phyloP scores from a whole-genome alignment of 805 yeast genomes.

The Metschnikowia reukaufii region DNA sequence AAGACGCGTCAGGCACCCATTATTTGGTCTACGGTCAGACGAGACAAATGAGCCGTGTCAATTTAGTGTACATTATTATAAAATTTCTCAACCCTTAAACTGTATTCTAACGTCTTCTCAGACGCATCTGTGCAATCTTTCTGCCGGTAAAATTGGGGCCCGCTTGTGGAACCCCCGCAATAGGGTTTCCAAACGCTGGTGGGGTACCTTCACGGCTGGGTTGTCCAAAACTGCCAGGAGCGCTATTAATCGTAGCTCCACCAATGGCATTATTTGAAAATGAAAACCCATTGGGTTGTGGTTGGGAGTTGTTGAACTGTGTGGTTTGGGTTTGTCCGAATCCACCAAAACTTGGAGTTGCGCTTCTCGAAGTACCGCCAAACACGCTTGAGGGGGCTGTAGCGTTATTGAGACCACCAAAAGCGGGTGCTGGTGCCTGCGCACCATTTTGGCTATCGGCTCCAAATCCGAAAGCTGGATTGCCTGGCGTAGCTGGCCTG shows the following conservation, averaged over 20 bases:
- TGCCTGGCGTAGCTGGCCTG: slow-evolving; percentile 15
- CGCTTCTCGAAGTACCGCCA: slow-evolving; percentile 12
- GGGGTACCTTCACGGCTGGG: slow-evolving; percentile 20
- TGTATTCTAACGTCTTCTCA: slow-evolving; percentile 22
- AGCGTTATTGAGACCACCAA: slow-evolving; percentile 6
- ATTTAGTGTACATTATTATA: neutral
- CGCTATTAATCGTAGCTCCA: slow-evolving; percentile 14
- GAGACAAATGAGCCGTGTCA: too few species aligned
- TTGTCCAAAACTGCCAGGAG: slow-evolving; percentile 19
- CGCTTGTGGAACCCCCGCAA: slow-evolving; percentile 22
- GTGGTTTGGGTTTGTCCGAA: slow-evolving; percentile 7
- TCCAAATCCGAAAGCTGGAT: slow-evolving; percentile 8
- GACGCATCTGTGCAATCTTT: slow-evolving; percentile 37
- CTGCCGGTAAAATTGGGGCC: slow-evolving; percentile 22
- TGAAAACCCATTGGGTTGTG: slow-evolving; percentile 13
- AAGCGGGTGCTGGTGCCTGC: neutral
- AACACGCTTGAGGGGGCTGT: slow-evolving; percentile 9
- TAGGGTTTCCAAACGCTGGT: slow-evolving; percentile 18
- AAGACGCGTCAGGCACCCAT: too few species aligned
- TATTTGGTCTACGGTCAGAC: too few species aligned
- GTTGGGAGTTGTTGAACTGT: slow-evolving; percentile 5
- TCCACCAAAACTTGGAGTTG: slow-evolving; percentile 9
- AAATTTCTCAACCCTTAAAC: neutral
- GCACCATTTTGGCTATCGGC: slow-evolving; percentile 3
- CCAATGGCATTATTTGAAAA: slow-evolving; percentile 14